Conservation (phyloP, 345 rosid species). For the Eucalyptus guilfoylei region DNA sequence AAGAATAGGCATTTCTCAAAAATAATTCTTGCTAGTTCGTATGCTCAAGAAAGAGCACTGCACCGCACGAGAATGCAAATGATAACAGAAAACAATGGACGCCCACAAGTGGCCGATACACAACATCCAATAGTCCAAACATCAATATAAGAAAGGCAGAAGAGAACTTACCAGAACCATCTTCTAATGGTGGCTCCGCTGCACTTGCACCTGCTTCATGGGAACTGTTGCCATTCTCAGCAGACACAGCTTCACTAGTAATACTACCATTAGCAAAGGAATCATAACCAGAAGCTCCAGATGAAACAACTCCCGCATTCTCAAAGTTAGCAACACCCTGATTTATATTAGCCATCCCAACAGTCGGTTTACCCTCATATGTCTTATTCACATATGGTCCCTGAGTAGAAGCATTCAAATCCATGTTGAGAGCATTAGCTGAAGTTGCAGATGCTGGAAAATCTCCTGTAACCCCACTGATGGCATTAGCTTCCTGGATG, state of each 20-base stretch:
- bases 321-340: slow-evolving; percentile 1
- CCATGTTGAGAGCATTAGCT: background rate
- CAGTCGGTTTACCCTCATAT: background rate
- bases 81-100: background rate
- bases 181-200: slow-evolving; percentile 23
- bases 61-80: background rate
- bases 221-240: slow-evolving; percentile 53
- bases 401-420: background rate
- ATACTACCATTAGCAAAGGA: slow-evolving; percentile 49
- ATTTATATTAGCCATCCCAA: background rate
- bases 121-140: background rate
- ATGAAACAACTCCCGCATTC: slow-evolving; percentile 3
- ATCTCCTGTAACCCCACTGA: background rate
- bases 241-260: slow-evolving; percentile 15
- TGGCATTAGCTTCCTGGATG: background rate
- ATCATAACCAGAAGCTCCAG: slow-evolving; percentile 3
- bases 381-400: background rate
- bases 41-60: background rate
- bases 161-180: slow-evolving; percentile 43
- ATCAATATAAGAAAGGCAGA: background rate
- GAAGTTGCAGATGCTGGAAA: background rate
- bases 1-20: background rate
- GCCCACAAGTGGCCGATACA: background rate
- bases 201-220: slow-evolving; percentile 22
- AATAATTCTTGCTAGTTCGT: background rate